Base-by-base conservation (phyloP, 768 basidiomycete genomes). In the Leccinellum albellum region DNA sequence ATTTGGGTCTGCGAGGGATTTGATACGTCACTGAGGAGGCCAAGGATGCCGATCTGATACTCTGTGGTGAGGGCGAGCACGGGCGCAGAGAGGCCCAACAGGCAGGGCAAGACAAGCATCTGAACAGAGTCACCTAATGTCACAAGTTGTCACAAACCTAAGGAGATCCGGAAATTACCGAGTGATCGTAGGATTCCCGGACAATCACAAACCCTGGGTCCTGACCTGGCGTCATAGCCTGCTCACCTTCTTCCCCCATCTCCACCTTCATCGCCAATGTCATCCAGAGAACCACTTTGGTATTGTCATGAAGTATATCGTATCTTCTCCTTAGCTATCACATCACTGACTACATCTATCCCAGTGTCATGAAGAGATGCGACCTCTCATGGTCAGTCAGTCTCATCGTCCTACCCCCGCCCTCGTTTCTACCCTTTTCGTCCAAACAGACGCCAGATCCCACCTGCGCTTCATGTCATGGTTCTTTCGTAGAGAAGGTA, bases 301-400 rank as follows among this genome's bases (percentile, higher is more conserved):
- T 91, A 76, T 64, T 91, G 89, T 61, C 88, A 91, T 66, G 77
- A 89, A 74, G 89, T 85, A 44, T 15, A 73, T 66, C 31, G 14
- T 23, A 23, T 8, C 21, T 17, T 15, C 28, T 59, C 35, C n/a
- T 9, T 17, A 8, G 6, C 37, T 3, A 45, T 57, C 20, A 0
- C 4, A 55, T 62, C 57, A 47, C 66, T 66, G 21, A 63, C 54
- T 53, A 31, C 56, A 37, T 60, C 20, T 50, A 15, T 21, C 20
- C 14, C 66, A 94, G 93, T 96, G 94, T 67, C 80, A 86, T 69
- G 85, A 89, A 53, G 91, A 95, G 74, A 94, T 91, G 91, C 76
- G 87, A 52, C 91, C 93, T 1, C 74, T 94, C 47, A 91, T 89
- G 88, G 91, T 92, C 61, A 40, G 78, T 65, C 40, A 20, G 10